Conservation (phyloP, 2,329 filamentous ascomycete genomes). For the Aspergillus ochraceoroseus region DNA sequence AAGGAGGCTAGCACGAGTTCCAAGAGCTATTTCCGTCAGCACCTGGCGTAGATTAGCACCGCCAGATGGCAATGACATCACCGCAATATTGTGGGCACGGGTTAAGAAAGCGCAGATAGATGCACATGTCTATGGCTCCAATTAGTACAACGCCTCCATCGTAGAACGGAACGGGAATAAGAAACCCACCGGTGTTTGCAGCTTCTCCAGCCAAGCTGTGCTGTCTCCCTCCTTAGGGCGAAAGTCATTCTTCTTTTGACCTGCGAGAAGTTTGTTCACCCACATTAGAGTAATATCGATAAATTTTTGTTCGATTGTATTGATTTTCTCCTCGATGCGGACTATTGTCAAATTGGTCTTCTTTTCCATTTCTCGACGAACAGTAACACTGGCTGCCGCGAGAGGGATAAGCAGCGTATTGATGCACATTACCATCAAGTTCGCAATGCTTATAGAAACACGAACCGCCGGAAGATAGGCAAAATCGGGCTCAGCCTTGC, state of each 20-base stretch:
- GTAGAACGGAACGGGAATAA: neutral
- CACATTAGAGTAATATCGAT: slow-evolving; percentile 71
- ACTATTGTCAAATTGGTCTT: slow-evolving; percentile 68
- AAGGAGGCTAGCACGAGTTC: slow-evolving; percentile 71
- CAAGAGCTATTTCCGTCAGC: slow-evolving; percentile 75
- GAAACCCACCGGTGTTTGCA: slow-evolving; percentile 64
- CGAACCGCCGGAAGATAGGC: slow-evolving; percentile 74
- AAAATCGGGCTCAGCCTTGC: slow-evolving; percentile 81
- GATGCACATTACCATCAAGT: slow-evolving; percentile 89
- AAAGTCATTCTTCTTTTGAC: slow-evolving; percentile 86
- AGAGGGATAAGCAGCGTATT: slow-evolving; percentile 85
- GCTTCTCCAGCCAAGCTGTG: slow-evolving; percentile 58
- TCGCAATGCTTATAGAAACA: slow-evolving; percentile 79
- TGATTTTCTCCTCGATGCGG: slow-evolving; percentile 79
- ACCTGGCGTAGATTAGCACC: slow-evolving; percentile 80
- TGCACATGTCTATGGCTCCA: slow-evolving; percentile 60
- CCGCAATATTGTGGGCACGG: slow-evolving; percentile 58
- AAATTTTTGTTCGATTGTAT: slow-evolving; percentile 62
- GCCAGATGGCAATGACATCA: slow-evolving; percentile 56
- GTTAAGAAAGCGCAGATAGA: slow-evolving; percentile 75
- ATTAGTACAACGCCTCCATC: slow-evolving; percentile 10
- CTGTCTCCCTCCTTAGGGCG: slow-evolving; percentile 72
- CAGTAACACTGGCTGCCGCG: slow-evolving; percentile 82
- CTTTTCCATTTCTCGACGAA: slow-evolving; percentile 83
- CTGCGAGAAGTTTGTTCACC: slow-evolving; percentile 64